Conservation (phyloP, 805 yeast species). For the Candida morakotiae region DNA sequence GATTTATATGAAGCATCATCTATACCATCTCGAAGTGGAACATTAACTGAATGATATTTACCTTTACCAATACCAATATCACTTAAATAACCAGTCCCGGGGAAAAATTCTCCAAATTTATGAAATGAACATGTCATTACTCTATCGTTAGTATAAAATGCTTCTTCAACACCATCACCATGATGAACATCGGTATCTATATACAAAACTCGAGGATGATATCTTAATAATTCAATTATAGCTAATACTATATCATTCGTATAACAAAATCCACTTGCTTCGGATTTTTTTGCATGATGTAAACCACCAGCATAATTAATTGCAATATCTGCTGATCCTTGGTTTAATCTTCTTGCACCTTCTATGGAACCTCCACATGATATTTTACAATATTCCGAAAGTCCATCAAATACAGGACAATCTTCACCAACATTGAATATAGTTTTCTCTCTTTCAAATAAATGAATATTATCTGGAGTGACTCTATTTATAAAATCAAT, state of each 20-base stretch:
- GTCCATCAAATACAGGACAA: conserved; percentile 93
- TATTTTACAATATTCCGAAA: conserved; percentile 84
- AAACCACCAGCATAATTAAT: conserved; percentile 97
- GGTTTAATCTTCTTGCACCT: conserved; percentile 84
- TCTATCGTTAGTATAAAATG: conserved; percentile 89
- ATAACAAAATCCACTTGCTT: conserved; percentile 95
- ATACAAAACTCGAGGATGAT: conserved; percentile 88
- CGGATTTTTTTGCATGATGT: conserved; percentile 96
- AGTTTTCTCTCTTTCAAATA: conserved; percentile 81
- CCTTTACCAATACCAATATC: conserved; percentile 92
- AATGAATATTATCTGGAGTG: conserved; percentile 85
- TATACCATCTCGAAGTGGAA: conserved; percentile 93
- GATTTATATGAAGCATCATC: conserved; percentile 87
- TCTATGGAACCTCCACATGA: conserved; percentile 95
- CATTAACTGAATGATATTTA: conserved; percentile 81
- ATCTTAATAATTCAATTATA: conserved; percentile 77
- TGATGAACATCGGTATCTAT: conserved; percentile 96
- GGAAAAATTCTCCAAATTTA: conserved; percentile 95
- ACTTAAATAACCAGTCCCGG: conserved; percentile 92
- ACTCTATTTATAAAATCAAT: conserved; percentile 88
- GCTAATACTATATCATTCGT: conserved; percentile 91
- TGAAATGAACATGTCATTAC: conserved; percentile 97
- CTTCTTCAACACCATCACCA: conserved; percentile 98
- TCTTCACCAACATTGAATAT: conserved; percentile 97
- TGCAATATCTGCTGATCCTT: conserved; percentile 90